Base-by-base conservation (phyloP, 1,284 basidiomycete species). In the Sparassis latifolia region DNA sequence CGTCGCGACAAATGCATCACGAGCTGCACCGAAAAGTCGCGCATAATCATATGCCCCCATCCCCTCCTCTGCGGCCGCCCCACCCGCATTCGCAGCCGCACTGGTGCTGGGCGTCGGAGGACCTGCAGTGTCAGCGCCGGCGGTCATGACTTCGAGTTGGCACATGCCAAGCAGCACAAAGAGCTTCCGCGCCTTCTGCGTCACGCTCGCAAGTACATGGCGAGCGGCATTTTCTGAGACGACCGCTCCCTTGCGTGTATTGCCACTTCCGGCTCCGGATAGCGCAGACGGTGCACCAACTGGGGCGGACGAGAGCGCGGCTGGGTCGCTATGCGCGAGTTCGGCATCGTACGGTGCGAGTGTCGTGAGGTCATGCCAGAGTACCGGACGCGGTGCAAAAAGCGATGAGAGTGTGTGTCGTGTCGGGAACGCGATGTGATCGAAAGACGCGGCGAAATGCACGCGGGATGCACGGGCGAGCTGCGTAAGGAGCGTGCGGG, bases 311-410 rank as follows among this genome's bases (percentile, higher is more conserved):
- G 77, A 68, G 48, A 87, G 70, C 31, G 81, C 80, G 1, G 82
- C 76, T 6, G 81, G 76, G 58, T 90, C 85, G 4, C 78, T 77
- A 53, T 75, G 80, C 0, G 82, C 74, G 48, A 87, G 78, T 66
- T 97, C 94, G 52, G 79, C 74, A 62, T 88, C 84, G 70, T 95
- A 96, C 2, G 89, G 75, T 29, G 73, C 74, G 57, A 91, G 84
- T 0, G 94, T 96, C 2, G 92, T 89, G 12, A 89, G 66, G 65
- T 93, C 89, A 67, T 96, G 91, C 80, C 90, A 93, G 10, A 95
- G 69, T 4, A 84, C 77, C 67, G 86, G 92, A 1, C 87, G 86
- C 63, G 28, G 71, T 5, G 79, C 69, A 48, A 79, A 75, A 20
- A 72, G 64, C 55, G 86, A 84, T 6, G 79, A 75, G 27, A 80